These are phyloP conservation scores for Backusella parvicylindrica DNA, from an alignment of 192 early-diverging fungal species.

Conservation along the genomic window DNA sequence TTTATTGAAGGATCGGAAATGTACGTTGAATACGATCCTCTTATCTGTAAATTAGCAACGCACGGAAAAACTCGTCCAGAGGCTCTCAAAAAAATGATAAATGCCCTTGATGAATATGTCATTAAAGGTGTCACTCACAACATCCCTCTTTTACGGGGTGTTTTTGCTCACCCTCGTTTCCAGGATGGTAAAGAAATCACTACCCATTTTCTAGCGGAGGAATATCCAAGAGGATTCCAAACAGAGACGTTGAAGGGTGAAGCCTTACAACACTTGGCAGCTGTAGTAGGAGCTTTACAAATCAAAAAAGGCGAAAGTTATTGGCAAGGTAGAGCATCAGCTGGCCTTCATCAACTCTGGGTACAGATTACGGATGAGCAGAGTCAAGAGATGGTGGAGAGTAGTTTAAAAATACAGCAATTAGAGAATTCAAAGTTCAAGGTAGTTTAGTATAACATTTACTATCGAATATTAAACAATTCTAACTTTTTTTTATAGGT, in stretches of 20 bases:
- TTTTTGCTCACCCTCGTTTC: conserved; percentile 73
- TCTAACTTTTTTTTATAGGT: conserved; percentile 13
- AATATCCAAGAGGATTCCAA: conserved; percentile 87
- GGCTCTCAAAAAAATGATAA: conserved; percentile 74
- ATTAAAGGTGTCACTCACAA: conserved; percentile 97
- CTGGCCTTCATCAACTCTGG: conserved; percentile 48
- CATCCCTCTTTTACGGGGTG: conserved; percentile 88
- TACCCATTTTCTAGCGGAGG: conserved; percentile 84
- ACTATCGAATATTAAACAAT: too few relatives aligned
- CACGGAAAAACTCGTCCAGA: conserved; percentile 72
- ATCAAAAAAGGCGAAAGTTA: conserved; percentile 63
- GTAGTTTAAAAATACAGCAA: conserved; percentile 46
- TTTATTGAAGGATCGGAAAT: conserved; percentile 91
- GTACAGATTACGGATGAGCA: conserved; percentile 40
- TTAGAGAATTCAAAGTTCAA: conserved; percentile 39
- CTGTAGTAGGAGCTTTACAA: conserved; percentile 62
- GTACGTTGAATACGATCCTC: conserved; percentile 93
- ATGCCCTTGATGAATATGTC: conserved; percentile 85
- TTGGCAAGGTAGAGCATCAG: conserved; percentile 37
- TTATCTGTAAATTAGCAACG: conserved; percentile 94
- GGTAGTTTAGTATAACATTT: conserved; percentile 17
- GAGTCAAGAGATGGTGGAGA: conserved; percentile 34
- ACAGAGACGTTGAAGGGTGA: conserved; percentile 59
- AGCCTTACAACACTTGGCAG: conserved; percentile 57
- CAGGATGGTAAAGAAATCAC: conserved; percentile 62